A percentile compares a stretch with the other conserved stretches of the same genome.
Conservation (phyloP, 306 rosid genomes). For the Rosa rugosa region DNA sequence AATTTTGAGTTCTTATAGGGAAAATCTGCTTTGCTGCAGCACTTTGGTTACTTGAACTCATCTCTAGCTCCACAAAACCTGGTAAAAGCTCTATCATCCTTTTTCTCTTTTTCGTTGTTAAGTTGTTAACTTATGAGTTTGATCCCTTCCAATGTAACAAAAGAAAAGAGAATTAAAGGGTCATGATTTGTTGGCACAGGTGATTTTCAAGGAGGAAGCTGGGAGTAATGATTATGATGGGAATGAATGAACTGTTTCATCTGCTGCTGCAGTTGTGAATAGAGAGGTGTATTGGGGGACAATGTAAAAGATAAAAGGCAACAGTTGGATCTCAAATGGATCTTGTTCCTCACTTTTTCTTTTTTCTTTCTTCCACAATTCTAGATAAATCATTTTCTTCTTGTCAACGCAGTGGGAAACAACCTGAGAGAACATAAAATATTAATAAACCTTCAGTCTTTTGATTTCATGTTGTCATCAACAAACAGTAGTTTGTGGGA, state of each 20-base stretch:
- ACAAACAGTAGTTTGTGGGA: neutral
- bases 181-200: conserved; percentile 31
- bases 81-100: conserved; percentile 34
- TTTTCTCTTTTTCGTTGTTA: neutral
- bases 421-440: conserved; percentile 36
- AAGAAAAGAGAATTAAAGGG: neutral
- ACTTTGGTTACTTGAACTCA: conserved; percentile 43
- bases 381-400: conserved; percentile 27
- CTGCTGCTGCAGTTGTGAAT: conserved; percentile 33
- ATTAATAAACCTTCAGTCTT: conserved; percentile 30
- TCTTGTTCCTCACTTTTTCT: conserved; percentile 15
- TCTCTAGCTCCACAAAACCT: conserved; percentile 49
- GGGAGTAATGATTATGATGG: conserved; percentile 33
- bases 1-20: conserved; percentile 41
- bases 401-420: conserved; percentile 67
- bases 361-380: conserved; percentile 9
- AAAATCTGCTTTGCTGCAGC: conserved; percentile 50
- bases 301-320: conserved; percentile 34
- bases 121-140: neutral
- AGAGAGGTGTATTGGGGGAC: conserved; percentile 12
- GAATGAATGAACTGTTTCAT: conserved; percentile 5
- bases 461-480: conserved; percentile 29
- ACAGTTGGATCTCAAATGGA: conserved; percentile 34
- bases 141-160: neutral
- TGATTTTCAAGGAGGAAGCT: conserved; percentile 42